These are phyloP conservation scores for Sclerotinia trifoliorum DNA, from an alignment of 2,329 filamentous ascomycete species.

Conservation along the genomic window DNA sequence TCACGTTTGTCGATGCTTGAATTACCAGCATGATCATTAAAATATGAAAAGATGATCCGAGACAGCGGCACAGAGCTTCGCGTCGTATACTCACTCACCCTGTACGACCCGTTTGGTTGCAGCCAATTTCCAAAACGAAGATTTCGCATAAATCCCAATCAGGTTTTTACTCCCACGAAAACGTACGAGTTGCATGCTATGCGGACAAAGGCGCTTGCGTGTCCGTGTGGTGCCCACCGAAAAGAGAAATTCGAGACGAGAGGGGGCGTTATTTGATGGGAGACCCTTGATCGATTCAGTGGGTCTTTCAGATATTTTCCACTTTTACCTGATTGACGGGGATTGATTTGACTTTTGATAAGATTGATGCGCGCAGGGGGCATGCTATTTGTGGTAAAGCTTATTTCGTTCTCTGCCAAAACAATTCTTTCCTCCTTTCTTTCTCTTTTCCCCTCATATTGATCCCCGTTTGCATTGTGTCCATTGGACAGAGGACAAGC, in stretches of 20 bases:
- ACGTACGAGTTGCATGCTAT: neutral
- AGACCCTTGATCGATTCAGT: slow-evolving; percentile 4
- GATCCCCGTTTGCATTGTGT: neutral
- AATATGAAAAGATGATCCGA: neutral
- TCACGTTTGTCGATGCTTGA: neutral
- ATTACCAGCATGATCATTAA: neutral
- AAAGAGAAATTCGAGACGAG: slow-evolving; percentile 11
- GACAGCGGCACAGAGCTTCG: neutral
- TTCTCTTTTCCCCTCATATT: neutral
- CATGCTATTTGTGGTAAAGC: slow-evolving; percentile 2
- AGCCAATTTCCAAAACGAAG: neutral
- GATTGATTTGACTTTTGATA: slow-evolving; percentile 7
- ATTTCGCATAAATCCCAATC: neutral
- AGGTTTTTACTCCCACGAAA: neutral
- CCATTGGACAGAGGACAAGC: neutral
- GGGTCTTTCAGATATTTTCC: neutral
- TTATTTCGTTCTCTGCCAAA: slow-evolving; percentile 11
- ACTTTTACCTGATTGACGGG: slow-evolving; percentile 5
- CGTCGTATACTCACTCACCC: neutral
- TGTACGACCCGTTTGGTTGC: neutral
- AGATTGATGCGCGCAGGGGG: slow-evolving; percentile 11
- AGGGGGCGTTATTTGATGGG: slow-evolving; percentile 7
- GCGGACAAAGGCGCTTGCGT: slow-evolving; percentile 4
- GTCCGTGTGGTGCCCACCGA: neutral
- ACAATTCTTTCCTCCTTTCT: neutral